Base-by-base conservation (phyloP, 148 eudicot species). In the Oxyria digyna region DNA sequence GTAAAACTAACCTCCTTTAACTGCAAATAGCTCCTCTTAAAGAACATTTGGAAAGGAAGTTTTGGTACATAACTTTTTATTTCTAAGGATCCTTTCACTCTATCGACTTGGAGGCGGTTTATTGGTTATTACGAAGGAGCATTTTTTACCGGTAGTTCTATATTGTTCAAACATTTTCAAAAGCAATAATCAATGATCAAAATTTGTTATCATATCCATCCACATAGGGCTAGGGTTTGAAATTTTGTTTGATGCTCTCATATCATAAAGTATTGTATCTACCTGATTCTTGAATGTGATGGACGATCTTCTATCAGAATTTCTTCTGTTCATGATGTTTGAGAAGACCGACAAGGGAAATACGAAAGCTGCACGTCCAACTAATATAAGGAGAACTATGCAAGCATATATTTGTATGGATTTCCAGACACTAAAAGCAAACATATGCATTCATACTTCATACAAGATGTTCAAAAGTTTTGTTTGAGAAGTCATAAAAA, bases 341-440 rank as follows among this genome's bases (percentile, higher is more conserved):
- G 99, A 88, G 13, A 90, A 37, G 21, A 80, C 81, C 37, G 99
- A 88, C n/a, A 94, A 84, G 48, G 99, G 97, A 74, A 94, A 94
- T 52, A 90, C 96, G 65, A 88, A 94, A 41, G 91, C 97, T 50
- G 96, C 96, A 46, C 99, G 99, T 10, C 96, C 96, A 40, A 94
- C 76, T 48, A 83, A 46, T 74, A 94, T 78, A 59, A 94, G 85
- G 65, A 90, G 65, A 73, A 88, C 74, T 8, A 79, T 63, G 15
- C 78, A 76, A 20, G 81, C 69, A 40, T 83, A 94, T 41, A 84
- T 72, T 20, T 84, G 85, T 71, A 88, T 42, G 4, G 85, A 82
- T 42, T 65, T 82, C 76, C 85, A 62, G 41, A 82, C 49, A 73
- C 98, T 94, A 80, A 69, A 80, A 67, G 45, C 38, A 57, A 7